Evolutionary conservation across 164 flowering plant species (phyloP).

Genomic region (Hamamelis virginiana): DNA sequence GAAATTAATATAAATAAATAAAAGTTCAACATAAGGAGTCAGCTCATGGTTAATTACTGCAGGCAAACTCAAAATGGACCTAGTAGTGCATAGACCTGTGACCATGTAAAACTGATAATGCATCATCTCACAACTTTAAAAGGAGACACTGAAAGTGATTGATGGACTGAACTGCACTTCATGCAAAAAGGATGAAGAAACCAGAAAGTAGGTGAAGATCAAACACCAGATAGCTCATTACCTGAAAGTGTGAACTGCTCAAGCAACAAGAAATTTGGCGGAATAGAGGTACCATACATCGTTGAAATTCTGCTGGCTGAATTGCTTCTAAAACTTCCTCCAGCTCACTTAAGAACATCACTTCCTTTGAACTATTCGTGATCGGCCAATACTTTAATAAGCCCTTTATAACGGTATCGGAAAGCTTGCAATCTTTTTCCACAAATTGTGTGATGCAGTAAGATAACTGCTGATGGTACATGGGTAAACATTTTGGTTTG

Average conservation of each 20-base stretch:
- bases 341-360: slow-evolving; percentile 74
- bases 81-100: too few relatives aligned
- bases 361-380: slow-evolving; percentile 82
- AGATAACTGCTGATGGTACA: slow-evolving; percentile 83
- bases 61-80: too few relatives aligned
- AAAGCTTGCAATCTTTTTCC: slow-evolving; percentile 88
- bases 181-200: too few relatives aligned
- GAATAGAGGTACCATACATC: slow-evolving; percentile 78
- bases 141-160: too few relatives aligned
- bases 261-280: slow-evolving; percentile 63
- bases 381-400: slow-evolving; percentile 77
- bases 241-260: slow-evolving; percentile 82
- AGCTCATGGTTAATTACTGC: too few relatives aligned
- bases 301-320: slow-evolving; percentile 64
- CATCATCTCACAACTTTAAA: too few relatives aligned
- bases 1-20: neutral
- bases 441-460: slow-evolving; percentile 83
- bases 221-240: slow-evolving; percentile 14
- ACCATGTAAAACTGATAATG: too few relatives aligned
- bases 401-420: slow-evolving; percentile 76
- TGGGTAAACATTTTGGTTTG: slow-evolving; percentile 73
- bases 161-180: too few relatives aligned
- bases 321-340: slow-evolving; percentile 80
- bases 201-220: too few relatives aligned
- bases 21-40: neutral